Evolutionary conservation across 805 yeast species (phyloP).

Genomic region (Ogataea methanolica): DNA sequence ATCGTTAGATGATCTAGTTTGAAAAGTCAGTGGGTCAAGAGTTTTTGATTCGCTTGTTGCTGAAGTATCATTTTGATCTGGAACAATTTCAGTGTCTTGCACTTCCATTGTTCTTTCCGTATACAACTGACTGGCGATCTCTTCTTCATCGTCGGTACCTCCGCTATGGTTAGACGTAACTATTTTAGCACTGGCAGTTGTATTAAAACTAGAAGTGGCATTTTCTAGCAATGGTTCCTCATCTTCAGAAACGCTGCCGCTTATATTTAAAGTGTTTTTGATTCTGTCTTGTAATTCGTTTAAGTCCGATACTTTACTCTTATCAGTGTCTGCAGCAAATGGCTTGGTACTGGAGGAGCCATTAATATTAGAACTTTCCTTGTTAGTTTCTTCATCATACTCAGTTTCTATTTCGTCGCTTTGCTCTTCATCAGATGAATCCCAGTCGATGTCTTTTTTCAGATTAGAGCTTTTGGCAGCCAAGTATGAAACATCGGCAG

Average conservation of each 20-base stretch:
- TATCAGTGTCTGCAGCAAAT: too few relatives aligned
- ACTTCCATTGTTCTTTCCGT: too few relatives aligned
- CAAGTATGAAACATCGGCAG: constrained; percentile 1
- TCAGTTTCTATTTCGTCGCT: constrained; percentile 1
- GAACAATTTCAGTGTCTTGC: too few relatives aligned
- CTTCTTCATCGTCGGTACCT: too few relatives aligned
- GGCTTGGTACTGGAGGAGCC: not conserved
- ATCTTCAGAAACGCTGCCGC: too few relatives aligned
- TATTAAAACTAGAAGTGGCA: not conserved
- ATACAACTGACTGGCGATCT: too few relatives aligned
- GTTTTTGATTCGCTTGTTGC: not conserved
- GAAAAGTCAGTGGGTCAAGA: not conserved
- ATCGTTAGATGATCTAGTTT: not conserved
- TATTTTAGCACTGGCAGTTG: not conserved
- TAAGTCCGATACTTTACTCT: too few relatives aligned
- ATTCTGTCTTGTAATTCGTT: too few relatives aligned
- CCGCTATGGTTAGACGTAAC: not conserved
- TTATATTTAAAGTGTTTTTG: too few relatives aligned
- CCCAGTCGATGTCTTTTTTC: constrained; percentile 6
- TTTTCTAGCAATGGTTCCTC: not conserved
- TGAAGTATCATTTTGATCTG: not conserved
- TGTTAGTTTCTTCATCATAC: not conserved
- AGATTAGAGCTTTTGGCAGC: not conserved
- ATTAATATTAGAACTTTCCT: not conserved
- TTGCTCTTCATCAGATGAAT: constrained; percentile 8